Conservation (phyloP, 2,329 filamentous ascomycete species). For the Penicillium sp. region DNA sequence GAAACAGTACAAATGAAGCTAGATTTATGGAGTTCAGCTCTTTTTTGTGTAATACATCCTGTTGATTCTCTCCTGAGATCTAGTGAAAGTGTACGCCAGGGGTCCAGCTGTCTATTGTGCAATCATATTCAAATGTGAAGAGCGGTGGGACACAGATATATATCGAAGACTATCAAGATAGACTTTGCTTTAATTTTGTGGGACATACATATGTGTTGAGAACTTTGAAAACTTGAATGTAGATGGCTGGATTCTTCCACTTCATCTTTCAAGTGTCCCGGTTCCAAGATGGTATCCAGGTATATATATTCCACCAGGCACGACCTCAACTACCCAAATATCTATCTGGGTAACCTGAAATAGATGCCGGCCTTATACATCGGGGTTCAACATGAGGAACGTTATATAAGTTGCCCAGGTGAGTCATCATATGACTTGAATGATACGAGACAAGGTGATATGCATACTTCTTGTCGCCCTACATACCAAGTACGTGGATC, state of each 20-base stretch:
- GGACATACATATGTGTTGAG: no score
- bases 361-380: neutral
- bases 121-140: no score
- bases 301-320: no score
- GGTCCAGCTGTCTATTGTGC: no score
- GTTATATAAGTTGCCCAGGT: neutral
- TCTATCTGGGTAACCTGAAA: neutral
- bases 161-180: no score
- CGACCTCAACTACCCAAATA: neutral
- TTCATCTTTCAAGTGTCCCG: no score
- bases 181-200: no score
- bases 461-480: neutral
- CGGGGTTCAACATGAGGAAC: neutral
- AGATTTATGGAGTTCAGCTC: neutral
- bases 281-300: no score
- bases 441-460: neutral
- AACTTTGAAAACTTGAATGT: fast-evolving
- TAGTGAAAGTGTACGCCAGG: no score
- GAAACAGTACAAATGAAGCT: neutral
- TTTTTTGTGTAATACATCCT: neutral
- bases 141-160: no score
- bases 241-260: no score
- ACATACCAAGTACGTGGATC: neutral
- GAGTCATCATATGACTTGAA: neutral
- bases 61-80: neutral